phyloP scores from a whole-genome alignment of 345 rosid genomes.

The Sonneratia alba region DNA sequence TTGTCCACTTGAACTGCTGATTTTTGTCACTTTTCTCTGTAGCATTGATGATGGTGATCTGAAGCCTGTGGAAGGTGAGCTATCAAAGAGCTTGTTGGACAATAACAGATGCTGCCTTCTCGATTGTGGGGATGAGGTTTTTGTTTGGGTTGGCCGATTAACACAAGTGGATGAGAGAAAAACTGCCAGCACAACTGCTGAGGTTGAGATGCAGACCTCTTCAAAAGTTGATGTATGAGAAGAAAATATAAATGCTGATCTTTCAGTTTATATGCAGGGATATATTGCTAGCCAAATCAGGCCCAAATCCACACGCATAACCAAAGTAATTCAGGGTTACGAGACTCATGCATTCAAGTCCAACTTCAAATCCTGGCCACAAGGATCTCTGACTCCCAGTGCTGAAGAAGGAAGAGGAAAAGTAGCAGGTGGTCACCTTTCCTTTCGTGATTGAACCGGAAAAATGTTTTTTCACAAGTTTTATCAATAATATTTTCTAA shows the following conservation, averaged over 20 bases:
- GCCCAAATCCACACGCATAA: conserved; percentile 74
- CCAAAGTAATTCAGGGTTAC: conserved; percentile 84
- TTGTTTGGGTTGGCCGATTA: conserved; percentile 96
- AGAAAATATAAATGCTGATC: background rate
- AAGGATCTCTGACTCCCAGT: conserved; percentile 61
- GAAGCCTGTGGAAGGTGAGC: conserved; percentile 54
- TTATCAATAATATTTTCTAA: conserved; percentile 15
- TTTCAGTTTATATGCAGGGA: conserved; percentile 40
- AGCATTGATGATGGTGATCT: conserved; percentile 60
- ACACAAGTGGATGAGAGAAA: conserved; percentile 96
- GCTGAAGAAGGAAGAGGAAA: conserved; percentile 97
- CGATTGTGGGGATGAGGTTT: conserved; percentile 85
- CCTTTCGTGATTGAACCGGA: conserved; percentile 18
- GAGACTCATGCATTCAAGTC: conserved; percentile 82
- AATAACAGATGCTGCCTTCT: conserved; percentile 67
- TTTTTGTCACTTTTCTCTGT: conserved; percentile 13
- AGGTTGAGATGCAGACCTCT: conserved; percentile 39
- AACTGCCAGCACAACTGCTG: conserved; percentile 65
- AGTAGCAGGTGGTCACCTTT: conserved; percentile 69
- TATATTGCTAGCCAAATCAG: conserved; percentile 61
- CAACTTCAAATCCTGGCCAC: conserved; percentile 93
- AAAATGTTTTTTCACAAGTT: conserved; percentile 20
- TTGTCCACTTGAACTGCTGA: conserved; percentile 14
- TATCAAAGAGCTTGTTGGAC: conserved; percentile 72
- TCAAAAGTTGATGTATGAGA: conserved; percentile 7